These are phyloP conservation scores for Salix caprea DNA, from an alignment of 345 rosid genomes.

Conservation along the genomic window DNA sequence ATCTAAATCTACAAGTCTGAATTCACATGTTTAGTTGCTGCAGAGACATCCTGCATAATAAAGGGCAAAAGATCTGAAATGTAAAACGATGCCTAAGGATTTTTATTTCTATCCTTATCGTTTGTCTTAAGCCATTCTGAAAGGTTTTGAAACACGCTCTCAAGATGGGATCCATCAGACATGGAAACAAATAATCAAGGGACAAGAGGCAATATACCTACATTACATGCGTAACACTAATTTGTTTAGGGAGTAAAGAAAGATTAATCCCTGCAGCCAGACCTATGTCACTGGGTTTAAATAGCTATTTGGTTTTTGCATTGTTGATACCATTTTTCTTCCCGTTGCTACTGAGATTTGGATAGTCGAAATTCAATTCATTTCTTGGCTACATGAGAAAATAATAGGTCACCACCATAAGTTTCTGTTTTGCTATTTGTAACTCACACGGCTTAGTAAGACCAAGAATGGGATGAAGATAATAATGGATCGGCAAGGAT, in stretches of 20 bases:
- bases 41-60: not conserved
- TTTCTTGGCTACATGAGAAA: not conserved
- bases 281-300: not conserved
- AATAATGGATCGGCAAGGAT: not conserved
- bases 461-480: not conserved
- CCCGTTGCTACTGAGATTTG: not conserved
- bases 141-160: not conserved
- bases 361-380: not conserved
- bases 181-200: not conserved
- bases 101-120: not conserved
- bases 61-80: not conserved
- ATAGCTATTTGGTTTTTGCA: not conserved
- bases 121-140: not conserved
- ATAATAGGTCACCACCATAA: not conserved
- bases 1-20: not conserved
- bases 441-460: not conserved
- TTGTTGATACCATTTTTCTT: not conserved
- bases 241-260: not conserved
- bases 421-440: not conserved
- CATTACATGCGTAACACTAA: not conserved
- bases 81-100: not conserved
- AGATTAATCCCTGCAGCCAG: not conserved
- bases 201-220: not conserved
- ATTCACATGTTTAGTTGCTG: not conserved
- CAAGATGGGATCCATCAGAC: not conserved